Conservation (phyloP, 257 asterid species). For the Ehretia macrophylla region DNA sequence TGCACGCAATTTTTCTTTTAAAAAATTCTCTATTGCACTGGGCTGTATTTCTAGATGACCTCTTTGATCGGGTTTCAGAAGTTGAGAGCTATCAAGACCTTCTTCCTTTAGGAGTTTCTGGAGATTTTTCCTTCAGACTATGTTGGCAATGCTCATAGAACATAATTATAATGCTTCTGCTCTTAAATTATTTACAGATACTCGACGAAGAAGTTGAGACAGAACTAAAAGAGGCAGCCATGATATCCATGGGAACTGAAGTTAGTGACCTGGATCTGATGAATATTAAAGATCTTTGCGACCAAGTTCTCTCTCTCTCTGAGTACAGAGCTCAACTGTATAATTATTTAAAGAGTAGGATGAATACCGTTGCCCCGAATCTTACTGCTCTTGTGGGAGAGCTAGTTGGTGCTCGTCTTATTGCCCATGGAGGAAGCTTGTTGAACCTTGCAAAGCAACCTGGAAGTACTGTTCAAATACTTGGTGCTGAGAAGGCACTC, state of each 20-base stretch:
- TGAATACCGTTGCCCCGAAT: conserved; percentile 90
- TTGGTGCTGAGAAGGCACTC: conserved; percentile 90
- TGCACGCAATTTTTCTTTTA: too few relatives aligned
- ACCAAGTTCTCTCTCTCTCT: conserved; percentile 74
- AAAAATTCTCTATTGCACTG: too few relatives aligned
- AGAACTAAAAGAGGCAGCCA: conserved; percentile 76
- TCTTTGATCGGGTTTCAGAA: too few relatives aligned
- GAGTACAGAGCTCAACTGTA: conserved; percentile 81
- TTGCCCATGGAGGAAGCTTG: conserved; percentile 93
- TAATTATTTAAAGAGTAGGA: conserved; percentile 78
- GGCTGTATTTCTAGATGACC: too few relatives aligned
- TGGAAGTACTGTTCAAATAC: conserved; percentile 89
- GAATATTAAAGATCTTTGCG: conserved; percentile 78
- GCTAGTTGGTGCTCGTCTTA: conserved; percentile 90
- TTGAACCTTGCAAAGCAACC: conserved; percentile 91
- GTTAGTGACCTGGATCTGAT: conserved; percentile 78
- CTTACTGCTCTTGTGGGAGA: conserved; percentile 91
- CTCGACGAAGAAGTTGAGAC: conserved; percentile 72
- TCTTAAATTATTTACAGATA: conserved; percentile 27
- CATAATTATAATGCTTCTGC: neutral
- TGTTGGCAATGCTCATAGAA: neutral
- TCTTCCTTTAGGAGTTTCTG: too few relatives aligned
- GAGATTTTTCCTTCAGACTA: too few relatives aligned
- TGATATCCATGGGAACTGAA: conserved; percentile 96
- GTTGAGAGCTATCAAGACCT: too few relatives aligned